Percentiles rank a stretch among this genome's conserved stretches.
Conservation (phyloP, 164 flowering plant genomes). For the grape (Vitis vinifera) region ASM3070453v1 NC_081806.1:2962501-2963000, state of each 20-base stretch:
- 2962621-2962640: background rate
- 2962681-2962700: background rate
- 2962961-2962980: too few species aligned
- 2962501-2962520: conserved; percentile 51
- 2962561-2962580: conserved; percentile 16
- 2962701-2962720: conserved; percentile 7
- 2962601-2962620: background rate
- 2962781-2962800: background rate
- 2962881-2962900: too few species aligned
- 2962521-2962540: conserved; percentile 44
- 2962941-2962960: too few species aligned
- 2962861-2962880: too few species aligned
- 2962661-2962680: conserved; percentile 2
- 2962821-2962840: background rate
- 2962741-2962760: conserved; percentile 1
- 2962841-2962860: background rate
- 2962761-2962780: conserved; percentile 17
- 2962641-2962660: conserved; percentile 2
- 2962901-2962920: too few species aligned
- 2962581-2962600: background rate
- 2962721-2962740: background rate
- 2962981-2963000: too few species aligned
- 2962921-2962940: too few species aligned
- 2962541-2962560: conserved; percentile 47
- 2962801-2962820: background rate